Conservation (phyloP, 225 moss, liverwort and hornwort genomes). For the Pseudoscleropodium purum region DNA sequence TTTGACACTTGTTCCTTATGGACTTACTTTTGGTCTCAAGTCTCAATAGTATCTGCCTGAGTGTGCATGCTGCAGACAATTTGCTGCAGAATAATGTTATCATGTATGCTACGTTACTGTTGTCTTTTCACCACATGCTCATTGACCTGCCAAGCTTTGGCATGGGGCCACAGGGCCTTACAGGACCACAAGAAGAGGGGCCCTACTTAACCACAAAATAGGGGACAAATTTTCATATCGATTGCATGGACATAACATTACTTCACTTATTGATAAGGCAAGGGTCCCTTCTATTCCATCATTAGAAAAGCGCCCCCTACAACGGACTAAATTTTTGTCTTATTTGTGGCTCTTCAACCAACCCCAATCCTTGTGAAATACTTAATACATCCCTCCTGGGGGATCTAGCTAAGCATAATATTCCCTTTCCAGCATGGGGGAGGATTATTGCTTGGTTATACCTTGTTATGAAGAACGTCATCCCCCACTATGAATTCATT, state of each 20-base stretch:
- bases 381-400: fast-evolving
- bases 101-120: neutral
- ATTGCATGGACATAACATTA: too few relatives aligned
- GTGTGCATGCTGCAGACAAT: neutral
- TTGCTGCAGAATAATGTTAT: neutral
- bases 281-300: neutral
- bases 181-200: fast-evolving
- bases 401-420: too few relatives aligned
- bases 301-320: fast-evolving
- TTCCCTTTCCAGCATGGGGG: fast-evolving
- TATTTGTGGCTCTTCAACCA: fast-evolving
- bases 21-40: neutral
- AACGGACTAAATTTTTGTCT: neutral
- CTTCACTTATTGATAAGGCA: neutral
- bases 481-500: neutral
- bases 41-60: neutral
- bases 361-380: neutral
- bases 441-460: neutral
- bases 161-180: too few relatives aligned
- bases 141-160: neutral
- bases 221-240: neutral
- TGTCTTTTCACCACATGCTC: neutral
- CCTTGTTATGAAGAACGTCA: neutral
- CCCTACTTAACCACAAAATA: neutral
- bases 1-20: neutral